Base-by-base conservation (phyloP, 495 filamentous ascomycete species). In the Aspergillus panamensis region DNA sequence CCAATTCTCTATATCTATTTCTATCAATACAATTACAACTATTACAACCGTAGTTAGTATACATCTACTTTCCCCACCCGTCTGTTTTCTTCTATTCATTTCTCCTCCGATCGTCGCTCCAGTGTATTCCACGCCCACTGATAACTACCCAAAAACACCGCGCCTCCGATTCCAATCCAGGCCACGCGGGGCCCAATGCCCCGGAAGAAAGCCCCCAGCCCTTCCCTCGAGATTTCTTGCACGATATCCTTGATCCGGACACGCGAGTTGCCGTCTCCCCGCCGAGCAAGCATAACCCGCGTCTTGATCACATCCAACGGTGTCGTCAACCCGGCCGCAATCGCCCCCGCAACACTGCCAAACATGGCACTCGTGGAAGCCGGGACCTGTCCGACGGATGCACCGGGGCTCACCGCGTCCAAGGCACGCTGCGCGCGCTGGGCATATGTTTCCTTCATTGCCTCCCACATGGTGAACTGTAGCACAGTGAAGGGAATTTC, bases 391-490 rank as follows among this genome's bases (percentile, higher is more conserved):
- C 60, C 65, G 14, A 51, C 50, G 5, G 55, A 33, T n/a, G 49
- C 33, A 16, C 53, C 55, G 14, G 33, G 52, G 25, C 25, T 25
- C 4, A 12, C 40, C 17, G 50, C 47, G 52, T 33, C 29, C 49
- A 30, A 21, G 14, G n/a, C 2, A 52, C 45, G 51, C 53, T 67
- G 69, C 30, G 61, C 74, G 21, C 77, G 71, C 52, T 69, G 66
- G 3, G 65, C 65, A 63, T 80, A 80, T 6, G 64, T 77, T 53
- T 76, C 72, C 79, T 97, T 98, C 76, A 97, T 81, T 3, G 81
- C 86, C 73, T 98, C 94, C 94, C 94, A 98, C 65, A 98, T 80
- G 16, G 94, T 96, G 65, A 98, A 98, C 70, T 98, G 94, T 35
- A 98, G 83, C 10, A 97, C 84, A 6, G 94, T 97, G 62, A 98